Evolutionary conservation across 768 basidiomycete genomes (phyloP), one percentile per base, ranked within the genome.

Genomic region (Antrodiella citrinella): DNA sequence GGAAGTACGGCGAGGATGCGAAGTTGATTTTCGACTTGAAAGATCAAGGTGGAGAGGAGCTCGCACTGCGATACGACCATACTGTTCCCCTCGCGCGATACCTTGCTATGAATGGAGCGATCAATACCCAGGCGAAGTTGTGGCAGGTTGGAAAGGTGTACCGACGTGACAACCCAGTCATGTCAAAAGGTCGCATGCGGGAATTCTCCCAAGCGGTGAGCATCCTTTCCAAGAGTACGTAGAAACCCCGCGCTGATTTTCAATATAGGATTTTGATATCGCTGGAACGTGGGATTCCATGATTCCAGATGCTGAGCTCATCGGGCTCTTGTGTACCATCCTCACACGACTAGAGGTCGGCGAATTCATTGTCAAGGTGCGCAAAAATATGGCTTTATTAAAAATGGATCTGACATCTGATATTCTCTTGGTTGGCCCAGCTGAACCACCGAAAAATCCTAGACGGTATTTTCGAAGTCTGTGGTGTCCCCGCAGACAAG

Each of bases 71-170:
- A 48, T 98, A 98, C 62, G 95, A 99, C 64, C 85, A 98, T 62
- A 99, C 95, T 20, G 95, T 98, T 21, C 96, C 96, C 4, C 84
- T 99, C 40, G 96, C 95, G 19, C 75, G 96, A 25, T 94, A 91
- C 67, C 73, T 99, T 15, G 95, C 96, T 22, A 98, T 99, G 93
- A 82, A 82, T 51, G 87, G 91, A n/a, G 82, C 81, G n/a, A 84
- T 75, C 55, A 77, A 66, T 57, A 70, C 77, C 4, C 82, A 83
- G 57, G 72, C 82, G 54, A 98, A 98, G 69, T 65, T 97, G 12
- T 99, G 92, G 84, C 96, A 98, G 66, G 84, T 99, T 46, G 94
- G 93, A n/a, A 99, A 98, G 69, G 96, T 99, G 18, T 99, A 98
- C 67, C 75, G 96, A 54, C 72, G 96, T 62, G 96, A 99, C 68